Evolutionary conservation across 2,329 filamentous ascomycete species (phyloP), one percentile per base, ranked within the genome.

Genomic region (Penicillium sp.): DNA sequence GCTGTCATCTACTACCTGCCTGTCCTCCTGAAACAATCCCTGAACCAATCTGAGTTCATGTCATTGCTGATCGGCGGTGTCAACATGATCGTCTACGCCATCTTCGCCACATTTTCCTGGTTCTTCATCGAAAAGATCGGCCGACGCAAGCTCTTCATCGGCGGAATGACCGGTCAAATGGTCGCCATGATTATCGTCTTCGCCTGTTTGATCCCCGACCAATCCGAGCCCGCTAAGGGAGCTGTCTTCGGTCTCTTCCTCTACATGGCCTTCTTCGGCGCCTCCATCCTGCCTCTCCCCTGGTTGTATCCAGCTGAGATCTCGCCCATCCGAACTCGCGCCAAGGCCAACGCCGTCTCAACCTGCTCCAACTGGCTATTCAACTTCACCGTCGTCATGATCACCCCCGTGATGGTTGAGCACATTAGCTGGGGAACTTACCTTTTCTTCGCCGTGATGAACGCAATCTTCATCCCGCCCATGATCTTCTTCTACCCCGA

Each of bases 201-300:
- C 40, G 68, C 42, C 30, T 75, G 72, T 32, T 43, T 75, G 50
- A 75, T 74, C 34, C 69, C 69, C 2, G 61, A 54, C 7, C 49
- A 56, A 3, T 13, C 50, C 1, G 36, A 56, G 3, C 55, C 62
- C 3, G 58, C 70, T 30, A 72, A 73, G 59, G 72, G 72, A 37
- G 71, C 72, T 4, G 69, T 80, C 8, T 84, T 87, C 2, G 85
- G 85, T 50, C 71, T 89, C 10, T 89, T 89, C 71, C 79, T 84
- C 2, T 89, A 87, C 70, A 88, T 88, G 62, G 83, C 84, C 4
- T 85, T 84, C 49, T 88, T 88, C 56, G 86, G 85, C 27, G 84
- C 84, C 0, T 84, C 83, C 1, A 86, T 83, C 79, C 67, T 87
- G 6, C 84, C 84, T 13, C 76, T 86, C 20, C 84, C 84, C 1